Evolutionary conservation across 257 asterid species (phyloP), one percentile per base, ranked within the genome.

Genomic region (Pogostemon cablin): DNA sequence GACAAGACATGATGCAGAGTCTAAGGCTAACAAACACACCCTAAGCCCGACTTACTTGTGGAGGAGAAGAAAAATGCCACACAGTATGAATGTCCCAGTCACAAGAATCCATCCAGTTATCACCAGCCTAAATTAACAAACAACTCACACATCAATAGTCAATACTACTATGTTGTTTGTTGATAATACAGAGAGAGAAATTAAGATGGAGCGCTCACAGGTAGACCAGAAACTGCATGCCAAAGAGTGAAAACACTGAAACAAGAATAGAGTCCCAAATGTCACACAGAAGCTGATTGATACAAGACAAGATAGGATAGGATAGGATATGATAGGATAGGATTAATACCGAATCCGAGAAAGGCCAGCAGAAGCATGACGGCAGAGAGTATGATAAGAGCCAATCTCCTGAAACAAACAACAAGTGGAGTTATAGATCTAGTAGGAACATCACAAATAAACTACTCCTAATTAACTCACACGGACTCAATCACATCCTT

Each of bases 51-150:
- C 88, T 10, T 78, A 92, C 98, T 92, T 90, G 85, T 92, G 98
- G 62, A 90, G 96, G 55, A 92, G 80, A 69, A 92, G 95, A 77
- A 92, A 92, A 68, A 92, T 46, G 80, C 96, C 98, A 61, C 98
- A 92, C 63, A 92, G 69, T 62, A 92, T 69, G 80, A 92, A 92
- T 43, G 96, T 92, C 69, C 85, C 93, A 0, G 98, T 82, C 66
- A 92, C 95, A 46, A 92, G 90, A 86, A 92, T 85, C 98, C 98
- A 92, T 68, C 96, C 96, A 10, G 79, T 11, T 56, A 90, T 65
- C 72, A 90, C 96, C 91, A 93, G 77, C 62, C 98, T 92, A 95
- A 86, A 85, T 80, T 73, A 69, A 69, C 6, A 63, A 72, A 71
- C 3, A 62, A 57, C 50, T 44, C 17, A 9, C 64, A 32, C 41